Conservation (phyloP, 2,329 filamentous ascomycete genomes). For the Penicillium brasilianum region DNA sequence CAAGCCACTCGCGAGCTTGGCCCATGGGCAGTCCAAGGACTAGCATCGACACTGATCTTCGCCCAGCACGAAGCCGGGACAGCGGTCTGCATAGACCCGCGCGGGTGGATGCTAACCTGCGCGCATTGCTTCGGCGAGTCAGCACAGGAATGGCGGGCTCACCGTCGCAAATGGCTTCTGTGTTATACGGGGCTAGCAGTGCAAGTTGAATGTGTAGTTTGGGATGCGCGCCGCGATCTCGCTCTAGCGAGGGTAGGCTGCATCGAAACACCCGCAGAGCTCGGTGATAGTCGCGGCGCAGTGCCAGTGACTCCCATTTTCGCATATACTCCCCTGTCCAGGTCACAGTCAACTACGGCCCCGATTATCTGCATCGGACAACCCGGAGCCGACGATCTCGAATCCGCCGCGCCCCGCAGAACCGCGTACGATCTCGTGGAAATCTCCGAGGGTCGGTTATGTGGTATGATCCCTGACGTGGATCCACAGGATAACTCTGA, state of each 20-base stretch:
- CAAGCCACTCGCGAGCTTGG: neutral
- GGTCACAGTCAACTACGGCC: neutral
- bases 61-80: slow-evolving; percentile 58
- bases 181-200: neutral
- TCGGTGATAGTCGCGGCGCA: neutral
- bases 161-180: neutral
- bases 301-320: neutral
- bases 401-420: neutral
- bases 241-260: neutral
- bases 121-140: slow-evolving; percentile 58
- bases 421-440: slow-evolving; percentile 1
- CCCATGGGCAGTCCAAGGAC: neutral
- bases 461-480: slow-evolving; percentile 27
- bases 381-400: neutral
- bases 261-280: neutral
- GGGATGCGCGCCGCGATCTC: neutral
- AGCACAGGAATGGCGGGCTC: neutral
- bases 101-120: slow-evolving; percentile 56
- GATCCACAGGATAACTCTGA: slow-evolving; percentile 58
- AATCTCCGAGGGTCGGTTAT: neutral
- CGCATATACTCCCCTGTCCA: neutral
- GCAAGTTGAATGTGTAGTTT: neutral
- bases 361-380: slow-evolving; percentile 4
- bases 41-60: slow-evolving; percentile 48
- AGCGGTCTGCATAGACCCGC: slow-evolving; percentile 54